Evolutionary conservation across 257 asterid species (phyloP).

Genomic region (Solanum pimpinellifolium): DNA sequence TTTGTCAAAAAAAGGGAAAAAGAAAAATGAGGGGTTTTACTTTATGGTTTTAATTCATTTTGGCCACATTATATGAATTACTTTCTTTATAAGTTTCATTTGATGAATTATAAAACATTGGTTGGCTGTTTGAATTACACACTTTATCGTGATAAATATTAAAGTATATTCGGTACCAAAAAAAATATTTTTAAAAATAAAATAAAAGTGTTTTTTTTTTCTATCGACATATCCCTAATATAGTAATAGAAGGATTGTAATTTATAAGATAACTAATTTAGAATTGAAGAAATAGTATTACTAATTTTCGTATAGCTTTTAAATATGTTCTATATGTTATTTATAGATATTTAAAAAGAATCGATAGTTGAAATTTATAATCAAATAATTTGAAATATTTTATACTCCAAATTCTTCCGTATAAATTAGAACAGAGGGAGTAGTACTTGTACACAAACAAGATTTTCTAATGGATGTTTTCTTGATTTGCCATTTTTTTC

Average conservation of each 20-base stretch:
- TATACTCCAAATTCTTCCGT: accelerated
- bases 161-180: background rate
- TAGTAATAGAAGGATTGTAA: background rate
- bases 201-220: background rate
- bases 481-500: background rate
- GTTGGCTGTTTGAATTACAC: background rate
- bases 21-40: background rate
- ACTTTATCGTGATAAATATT: background rate
- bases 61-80: background rate
- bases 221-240: too few species aligned
- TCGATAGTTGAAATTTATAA: background rate
- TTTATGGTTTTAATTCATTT: background rate
- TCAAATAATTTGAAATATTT: background rate
- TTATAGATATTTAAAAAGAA: background rate
- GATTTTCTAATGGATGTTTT: background rate
- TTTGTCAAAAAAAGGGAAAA: background rate
- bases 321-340: background rate
- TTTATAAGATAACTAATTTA: too few species aligned
- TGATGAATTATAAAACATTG: background rate
- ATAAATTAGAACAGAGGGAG: background rate
- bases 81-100: background rate
- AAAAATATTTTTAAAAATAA: too few species aligned
- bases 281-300: too few species aligned
- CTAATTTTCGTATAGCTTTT: background rate
- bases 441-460: background rate